Evolutionary conservation across 2,329 filamentous ascomycete species (phyloP).

Genomic region (Alternaria longipes): DNA sequence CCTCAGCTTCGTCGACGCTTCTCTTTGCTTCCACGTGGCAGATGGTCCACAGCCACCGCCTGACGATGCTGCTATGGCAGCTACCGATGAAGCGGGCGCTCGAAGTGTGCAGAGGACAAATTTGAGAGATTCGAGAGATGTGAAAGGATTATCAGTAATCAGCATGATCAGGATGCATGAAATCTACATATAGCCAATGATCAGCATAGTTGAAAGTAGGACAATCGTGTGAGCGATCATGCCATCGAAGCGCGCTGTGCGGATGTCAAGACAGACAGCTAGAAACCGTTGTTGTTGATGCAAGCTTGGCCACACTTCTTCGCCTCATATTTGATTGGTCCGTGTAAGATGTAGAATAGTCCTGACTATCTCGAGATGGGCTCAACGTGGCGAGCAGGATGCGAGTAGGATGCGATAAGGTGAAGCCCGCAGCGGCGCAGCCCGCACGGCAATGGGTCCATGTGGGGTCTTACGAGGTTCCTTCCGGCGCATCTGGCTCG

Average conservation of each 20-base stretch:
- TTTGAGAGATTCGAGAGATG: background rate
- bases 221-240: background rate
- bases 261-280: background rate
- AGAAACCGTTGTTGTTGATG: background rate
- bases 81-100: background rate
- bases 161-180: background rate
- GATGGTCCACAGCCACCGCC: slow-evolving; percentile 7
- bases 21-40: slow-evolving; percentile 24
- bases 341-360: background rate
- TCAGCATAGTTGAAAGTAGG: background rate
- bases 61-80: background rate
- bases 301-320: background rate
- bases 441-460: background rate
- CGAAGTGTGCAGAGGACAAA: background rate
- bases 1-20: slow-evolving; percentile 22
- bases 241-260: background rate
- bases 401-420: background rate
- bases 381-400: background rate
- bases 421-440: background rate
- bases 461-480: background rate
- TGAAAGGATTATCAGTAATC: background rate
- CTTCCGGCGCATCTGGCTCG: background rate
- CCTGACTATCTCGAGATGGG: background rate
- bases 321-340: background rate
- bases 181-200: background rate